Base-by-base conservation (phyloP, 2,329 filamentous ascomycete species). In the Xylariomycetidae sp. region DNA sequence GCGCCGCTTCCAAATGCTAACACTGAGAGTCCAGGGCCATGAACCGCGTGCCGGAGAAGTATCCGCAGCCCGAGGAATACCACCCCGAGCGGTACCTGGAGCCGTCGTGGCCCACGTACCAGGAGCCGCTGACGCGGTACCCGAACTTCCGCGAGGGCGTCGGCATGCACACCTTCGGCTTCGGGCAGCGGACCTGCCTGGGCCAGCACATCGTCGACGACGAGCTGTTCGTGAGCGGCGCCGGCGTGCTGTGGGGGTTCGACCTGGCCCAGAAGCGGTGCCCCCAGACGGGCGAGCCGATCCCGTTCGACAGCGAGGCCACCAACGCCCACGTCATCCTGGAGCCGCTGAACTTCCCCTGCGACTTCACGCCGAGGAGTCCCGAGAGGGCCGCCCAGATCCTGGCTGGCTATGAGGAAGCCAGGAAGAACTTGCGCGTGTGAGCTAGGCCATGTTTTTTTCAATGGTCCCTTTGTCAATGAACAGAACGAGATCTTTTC, bases 91-190 rank as follows among this genome's bases (percentile, higher is more conserved):
- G 79, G 25, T 84, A 74, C 63, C 66, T 84, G 9, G 71, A 80
- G 44, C 57, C 72, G n/a, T 62, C 60, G 14, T 83, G 72, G 67
- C 79, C 79, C 1, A 80, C 78, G 1, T 82, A 73, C 59, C 73
- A 80, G 48, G 77, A 75, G 48, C 79, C 79, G 0, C 66, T 82
- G n/a, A 70, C 70, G 2, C 67, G 70, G 36, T 81, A 74, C 48
- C 79, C 80, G 12, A 78, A 72, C 54, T 70, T 82, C 50, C 74
- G 77, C 44, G 68, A 72, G 49, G 68, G 69, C 23, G 57, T 62
- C 3, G 70, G 69, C 23, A 77, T 81, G 70, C 72, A 78, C 42
- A 78, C 72, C 0, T 82, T 82, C 48, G 78, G 78, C 17, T 82
- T 70, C 64, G 79, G 78, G 20, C 74, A 77, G 27, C 69, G 79